Evolutionary conservation across 129 eudicot genomes (phyloP).

Genomic region (Chrysanthemum seticuspe): DNA sequence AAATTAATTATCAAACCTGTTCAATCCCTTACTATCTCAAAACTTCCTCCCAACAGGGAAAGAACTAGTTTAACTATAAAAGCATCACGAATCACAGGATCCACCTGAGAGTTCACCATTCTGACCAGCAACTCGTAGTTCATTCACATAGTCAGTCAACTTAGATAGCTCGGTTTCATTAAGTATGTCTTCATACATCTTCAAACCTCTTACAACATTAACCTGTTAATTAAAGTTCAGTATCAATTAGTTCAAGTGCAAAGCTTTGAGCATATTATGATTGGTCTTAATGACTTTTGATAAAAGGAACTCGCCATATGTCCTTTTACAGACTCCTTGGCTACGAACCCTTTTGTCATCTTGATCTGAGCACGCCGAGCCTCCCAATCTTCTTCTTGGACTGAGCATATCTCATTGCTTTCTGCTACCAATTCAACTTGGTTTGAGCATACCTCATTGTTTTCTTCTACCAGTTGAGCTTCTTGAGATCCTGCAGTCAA

Average conservation of each 20-base stretch:
- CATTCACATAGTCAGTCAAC: constrained; percentile 68
- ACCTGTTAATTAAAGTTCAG: constrained; percentile 50
- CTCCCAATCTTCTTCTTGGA: constrained; percentile 72
- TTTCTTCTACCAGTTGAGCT: constrained; percentile 43
- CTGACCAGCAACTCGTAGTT: constrained; percentile 85
- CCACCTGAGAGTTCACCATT: constrained; percentile 98
- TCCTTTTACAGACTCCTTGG: constrained; percentile 98
- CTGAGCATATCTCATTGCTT: constrained; percentile 43
- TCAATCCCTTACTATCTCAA: constrained; percentile 80
- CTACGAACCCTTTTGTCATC: constrained; percentile 94
- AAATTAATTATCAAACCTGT: constrained; percentile 66
- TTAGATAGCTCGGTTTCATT: constrained; percentile 67
- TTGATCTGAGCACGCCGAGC: constrained; percentile 82
- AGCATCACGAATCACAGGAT: constrained; percentile 83
- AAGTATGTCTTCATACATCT: constrained; percentile 78
- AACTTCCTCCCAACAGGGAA: constrained; percentile 75
- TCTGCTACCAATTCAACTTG: constrained; percentile 45
- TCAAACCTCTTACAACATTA: constrained; percentile 95
- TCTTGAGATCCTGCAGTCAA: constrained; percentile 72
- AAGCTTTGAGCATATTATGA: neutral
- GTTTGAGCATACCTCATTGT: constrained; percentile 31
- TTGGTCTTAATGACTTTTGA: neutral
- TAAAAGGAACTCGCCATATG: constrained; percentile 84
- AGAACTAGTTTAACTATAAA: constrained; percentile 63
- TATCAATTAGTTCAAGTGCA: constrained; percentile 4